phyloP scores from a whole-genome alignment of 441 rosid species.

The Corymbia citriodora region DNA sequence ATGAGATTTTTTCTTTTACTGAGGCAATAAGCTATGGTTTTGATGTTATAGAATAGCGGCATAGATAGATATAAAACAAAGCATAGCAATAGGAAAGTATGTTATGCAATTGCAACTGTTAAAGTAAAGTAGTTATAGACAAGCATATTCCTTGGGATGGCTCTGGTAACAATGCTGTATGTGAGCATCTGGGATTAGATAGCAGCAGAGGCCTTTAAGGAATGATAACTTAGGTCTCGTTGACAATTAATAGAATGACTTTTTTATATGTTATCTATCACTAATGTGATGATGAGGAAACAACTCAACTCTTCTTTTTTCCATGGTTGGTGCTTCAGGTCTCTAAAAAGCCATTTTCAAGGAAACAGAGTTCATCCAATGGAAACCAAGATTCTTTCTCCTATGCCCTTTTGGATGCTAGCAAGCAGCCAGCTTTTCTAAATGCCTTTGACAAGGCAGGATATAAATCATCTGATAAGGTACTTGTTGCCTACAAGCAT shows the following conservation, averaged over 20 bases:
- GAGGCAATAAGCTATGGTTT: background rate
- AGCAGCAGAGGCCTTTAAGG: background rate
- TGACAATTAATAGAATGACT: background rate
- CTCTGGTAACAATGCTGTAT: background rate
- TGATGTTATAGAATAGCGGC: background rate
- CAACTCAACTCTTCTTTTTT: background rate
- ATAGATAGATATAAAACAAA: background rate
- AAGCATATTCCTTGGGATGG: background rate
- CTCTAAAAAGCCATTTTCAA: slow-evolving; percentile 66
- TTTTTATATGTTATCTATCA: background rate
- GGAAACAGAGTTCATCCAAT: slow-evolving; percentile 38
- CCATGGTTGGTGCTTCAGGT: slow-evolving; percentile 40
- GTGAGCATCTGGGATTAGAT: background rate
- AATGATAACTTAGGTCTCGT: background rate
- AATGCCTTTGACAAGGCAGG: slow-evolving; percentile 57
- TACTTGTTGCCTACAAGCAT: slow-evolving; percentile 76
- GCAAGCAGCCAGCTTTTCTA: slow-evolving; percentile 54
- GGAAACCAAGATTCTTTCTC: slow-evolving; percentile 45
- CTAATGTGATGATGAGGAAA: background rate
- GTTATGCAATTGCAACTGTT: background rate
- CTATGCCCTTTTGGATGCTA: slow-evolving; percentile 59
- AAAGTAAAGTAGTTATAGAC: background rate
- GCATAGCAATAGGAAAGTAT: background rate
- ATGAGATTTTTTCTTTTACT: slow-evolving; percentile 13
- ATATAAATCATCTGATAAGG: slow-evolving; percentile 41